phyloP scores from a whole-genome alignment of 2,329 filamentous ascomycete species.

The Emergomyces orientalis region DNA sequence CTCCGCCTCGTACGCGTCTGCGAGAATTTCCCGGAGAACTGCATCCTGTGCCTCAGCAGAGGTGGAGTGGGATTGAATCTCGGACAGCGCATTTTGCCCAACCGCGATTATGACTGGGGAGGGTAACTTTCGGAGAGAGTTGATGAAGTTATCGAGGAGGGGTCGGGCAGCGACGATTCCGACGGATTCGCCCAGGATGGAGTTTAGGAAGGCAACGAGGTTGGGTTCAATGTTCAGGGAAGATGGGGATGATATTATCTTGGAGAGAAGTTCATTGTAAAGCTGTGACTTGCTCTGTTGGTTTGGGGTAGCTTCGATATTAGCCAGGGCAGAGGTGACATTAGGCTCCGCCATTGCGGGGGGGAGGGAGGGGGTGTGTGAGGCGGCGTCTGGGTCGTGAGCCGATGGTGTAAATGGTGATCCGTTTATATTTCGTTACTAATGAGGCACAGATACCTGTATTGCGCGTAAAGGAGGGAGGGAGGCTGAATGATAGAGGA shows the following conservation, averaged over 20 bases:
- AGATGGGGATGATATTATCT: constrained; percentile 42
- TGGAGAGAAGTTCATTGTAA: constrained; percentile 50
- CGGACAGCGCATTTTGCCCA: constrained; percentile 60
- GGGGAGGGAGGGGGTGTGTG: too few species aligned
- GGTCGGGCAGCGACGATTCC: constrained; percentile 68
- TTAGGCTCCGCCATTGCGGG: constrained; percentile 41
- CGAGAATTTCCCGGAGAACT: constrained; percentile 65
- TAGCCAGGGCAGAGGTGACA: constrained; percentile 40
- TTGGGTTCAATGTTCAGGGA: constrained; percentile 47
- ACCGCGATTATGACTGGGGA: constrained; percentile 62
- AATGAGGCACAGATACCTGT: neutral
- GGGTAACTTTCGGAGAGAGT: constrained; percentile 45
- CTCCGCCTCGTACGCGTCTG: constrained; percentile 69
- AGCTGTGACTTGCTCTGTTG: constrained; percentile 44
- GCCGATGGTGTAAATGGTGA: neutral
- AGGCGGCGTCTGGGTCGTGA: neutral
- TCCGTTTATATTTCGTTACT: neutral
- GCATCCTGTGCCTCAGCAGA: constrained; percentile 81
- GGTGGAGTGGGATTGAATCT: constrained; percentile 57
- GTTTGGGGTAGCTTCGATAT: constrained; percentile 41
- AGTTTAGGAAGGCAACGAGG: constrained; percentile 58
- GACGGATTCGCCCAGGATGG: constrained; percentile 60
- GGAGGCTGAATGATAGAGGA: neutral
- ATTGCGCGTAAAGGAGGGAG: neutral
- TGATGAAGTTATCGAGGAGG: constrained; percentile 61